A percentile compares a stretch with the other conserved stretches of the same genome.
These are phyloP conservation scores for Umbelopsis sp. DNA, from an alignment of 192 early-diverging fungal species.

Conservation along the genomic window DNA sequence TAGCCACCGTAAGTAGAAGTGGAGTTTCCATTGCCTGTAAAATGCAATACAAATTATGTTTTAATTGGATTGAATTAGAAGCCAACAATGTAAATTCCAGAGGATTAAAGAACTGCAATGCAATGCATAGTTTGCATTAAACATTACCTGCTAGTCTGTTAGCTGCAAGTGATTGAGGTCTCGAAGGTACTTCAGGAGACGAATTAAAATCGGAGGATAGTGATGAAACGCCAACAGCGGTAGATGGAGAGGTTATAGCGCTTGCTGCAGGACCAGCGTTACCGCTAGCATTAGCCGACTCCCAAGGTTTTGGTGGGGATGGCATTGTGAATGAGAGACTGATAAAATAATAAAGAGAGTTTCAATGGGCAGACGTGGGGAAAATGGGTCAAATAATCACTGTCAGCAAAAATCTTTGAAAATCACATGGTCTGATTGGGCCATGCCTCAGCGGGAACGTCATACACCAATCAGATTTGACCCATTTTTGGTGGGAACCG, in stretches of 20 bases:
- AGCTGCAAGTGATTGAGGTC: slow-evolving; percentile 34
- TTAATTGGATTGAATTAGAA: too few species aligned
- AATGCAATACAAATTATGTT: too few species aligned
- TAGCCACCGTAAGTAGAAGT: slow-evolving; percentile 30
- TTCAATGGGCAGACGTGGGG: not conserved
- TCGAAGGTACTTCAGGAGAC: slow-evolving; percentile 46
- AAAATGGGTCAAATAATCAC: not conserved
- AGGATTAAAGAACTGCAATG: too few species aligned
- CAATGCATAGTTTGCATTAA: too few species aligned
- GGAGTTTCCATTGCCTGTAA: not conserved
- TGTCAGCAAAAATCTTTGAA: slow-evolving; percentile 9
- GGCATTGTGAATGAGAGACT: slow-evolving; percentile 34
- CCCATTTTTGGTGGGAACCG: too few species aligned
- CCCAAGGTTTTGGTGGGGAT: slow-evolving; percentile 80
- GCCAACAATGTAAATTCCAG: too few species aligned
- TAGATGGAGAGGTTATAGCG: slow-evolving; percentile 36
- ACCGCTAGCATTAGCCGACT: slow-evolving; percentile 54
- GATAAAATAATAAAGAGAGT: slow-evolving; percentile 2
- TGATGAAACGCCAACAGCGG: slow-evolving; percentile 32
- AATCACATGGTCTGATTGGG: slow-evolving; percentile 1
- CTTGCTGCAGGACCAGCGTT: slow-evolving; percentile 20
- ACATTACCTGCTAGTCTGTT: slow-evolving; percentile 14
- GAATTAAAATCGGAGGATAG: slow-evolving; percentile 12
- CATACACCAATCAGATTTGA: too few species aligned
- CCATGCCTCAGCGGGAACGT: not conserved